Evolutionary conservation across 106 monocot species (phyloP).

Genomic region (Apostasia shenzhenica): DNA sequence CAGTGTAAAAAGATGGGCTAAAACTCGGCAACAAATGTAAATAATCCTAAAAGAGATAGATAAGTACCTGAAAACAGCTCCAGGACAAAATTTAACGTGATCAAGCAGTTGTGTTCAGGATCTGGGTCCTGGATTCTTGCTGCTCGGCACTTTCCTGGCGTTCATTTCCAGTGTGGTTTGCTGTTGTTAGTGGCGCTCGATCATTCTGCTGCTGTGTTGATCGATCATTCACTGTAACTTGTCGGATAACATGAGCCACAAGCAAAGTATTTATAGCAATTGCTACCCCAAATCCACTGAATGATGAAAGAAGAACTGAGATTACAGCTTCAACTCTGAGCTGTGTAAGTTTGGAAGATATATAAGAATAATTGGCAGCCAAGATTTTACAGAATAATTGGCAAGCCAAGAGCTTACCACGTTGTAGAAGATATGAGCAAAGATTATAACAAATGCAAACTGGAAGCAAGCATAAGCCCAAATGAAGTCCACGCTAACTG

Average conservation of each 20-base stretch:
- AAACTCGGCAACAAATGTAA: no score
- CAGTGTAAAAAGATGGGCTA: no score
- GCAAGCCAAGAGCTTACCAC: conserved; percentile 33
- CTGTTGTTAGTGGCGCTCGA: conserved; percentile 19
- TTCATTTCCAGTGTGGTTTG: conserved; percentile 6
- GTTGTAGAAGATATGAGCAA: conserved; percentile 91
- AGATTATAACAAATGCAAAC: conserved; percentile 85
- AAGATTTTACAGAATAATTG: background rate
- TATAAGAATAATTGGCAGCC: background rate
- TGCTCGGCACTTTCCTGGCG: conserved; percentile 10
- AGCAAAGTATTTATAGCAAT: conserved; percentile 69
- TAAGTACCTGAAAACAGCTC: conserved; percentile 9
- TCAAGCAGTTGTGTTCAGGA: conserved; percentile 8
- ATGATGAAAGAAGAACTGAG: conserved; percentile 81
- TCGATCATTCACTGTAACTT: conserved; percentile 36
- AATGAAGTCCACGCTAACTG: conserved; percentile 73
- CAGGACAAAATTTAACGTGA: conserved; percentile 8
- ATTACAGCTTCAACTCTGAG: conserved; percentile 55
- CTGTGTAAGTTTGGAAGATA: conserved; percentile 27
- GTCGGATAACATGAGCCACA: conserved; percentile 77
- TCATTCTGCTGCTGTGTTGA: conserved; percentile 21
- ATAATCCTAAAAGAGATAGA: background rate
- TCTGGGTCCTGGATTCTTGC: conserved; percentile 20
- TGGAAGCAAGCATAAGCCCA: conserved; percentile 97
- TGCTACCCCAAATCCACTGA: conserved; percentile 87